These are phyloP conservation scores for Aschersonia sp. DNA, from an alignment of 2,329 filamentous ascomycete species.

Conservation along the genomic window DNA sequence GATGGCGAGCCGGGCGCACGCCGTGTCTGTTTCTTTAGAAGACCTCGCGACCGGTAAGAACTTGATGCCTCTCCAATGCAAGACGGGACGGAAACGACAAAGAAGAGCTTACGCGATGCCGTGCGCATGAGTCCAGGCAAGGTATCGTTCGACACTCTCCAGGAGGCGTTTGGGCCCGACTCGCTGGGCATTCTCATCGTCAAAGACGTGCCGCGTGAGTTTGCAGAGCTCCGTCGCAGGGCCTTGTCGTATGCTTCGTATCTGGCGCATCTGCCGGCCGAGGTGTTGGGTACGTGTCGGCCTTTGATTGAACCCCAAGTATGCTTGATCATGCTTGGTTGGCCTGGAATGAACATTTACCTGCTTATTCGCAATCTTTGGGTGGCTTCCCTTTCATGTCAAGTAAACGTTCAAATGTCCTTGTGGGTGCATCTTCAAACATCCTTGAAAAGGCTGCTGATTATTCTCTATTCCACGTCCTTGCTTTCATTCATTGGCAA, in stretches of 20 bases:
- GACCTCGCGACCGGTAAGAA: conserved; percentile 41
- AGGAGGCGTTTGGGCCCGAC: conserved; percentile 75
- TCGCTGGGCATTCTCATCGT: conserved; percentile 92
- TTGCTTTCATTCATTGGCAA: too few species aligned
- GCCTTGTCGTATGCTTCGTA: conserved; percentile 82
- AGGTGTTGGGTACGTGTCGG: conserved; percentile 48
- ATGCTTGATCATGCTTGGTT: too few species aligned
- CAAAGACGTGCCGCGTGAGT: conserved; percentile 63
- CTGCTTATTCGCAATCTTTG: too few species aligned
- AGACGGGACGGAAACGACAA: too few species aligned
- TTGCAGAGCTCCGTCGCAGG: conserved; percentile 53
- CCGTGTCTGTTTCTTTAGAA: conserved; percentile 46
- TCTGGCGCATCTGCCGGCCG: conserved; percentile 62
- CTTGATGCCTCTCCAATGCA: neutral
- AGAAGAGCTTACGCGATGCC: too few species aligned
- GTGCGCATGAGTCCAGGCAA: conserved; percentile 39
- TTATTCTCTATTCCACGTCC: too few species aligned
- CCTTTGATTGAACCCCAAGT: neutral
- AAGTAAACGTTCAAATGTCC: too few species aligned
- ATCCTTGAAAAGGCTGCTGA: too few species aligned
- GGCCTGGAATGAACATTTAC: too few species aligned
- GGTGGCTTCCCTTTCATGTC: too few species aligned
- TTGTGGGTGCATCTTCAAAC: too few species aligned
- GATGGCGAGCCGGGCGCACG: conserved; percentile 36
- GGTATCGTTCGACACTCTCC: conserved; percentile 53